A percentile compares a stretch with the other conserved stretches of the same genome.
phyloP scores from a whole-genome alignment of 148 eudicot genomes.

The Silene latifolia region DNA sequence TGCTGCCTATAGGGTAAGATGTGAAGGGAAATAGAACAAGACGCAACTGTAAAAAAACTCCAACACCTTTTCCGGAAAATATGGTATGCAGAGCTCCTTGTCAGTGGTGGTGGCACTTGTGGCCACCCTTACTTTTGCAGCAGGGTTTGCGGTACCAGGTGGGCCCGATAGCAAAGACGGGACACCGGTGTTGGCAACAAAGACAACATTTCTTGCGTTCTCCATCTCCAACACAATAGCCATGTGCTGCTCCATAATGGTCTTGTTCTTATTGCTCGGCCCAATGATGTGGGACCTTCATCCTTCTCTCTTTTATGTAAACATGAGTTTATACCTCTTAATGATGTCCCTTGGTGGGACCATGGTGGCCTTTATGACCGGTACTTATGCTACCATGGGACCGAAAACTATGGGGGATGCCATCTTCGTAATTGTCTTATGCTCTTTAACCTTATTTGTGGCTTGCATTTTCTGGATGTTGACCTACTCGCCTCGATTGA shows the following conservation, averaged over 20 bases:
- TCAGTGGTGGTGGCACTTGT: neutral
- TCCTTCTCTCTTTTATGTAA: neutral
- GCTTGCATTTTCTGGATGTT: neutral
- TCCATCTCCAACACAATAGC: neutral
- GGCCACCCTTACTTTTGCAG: neutral
- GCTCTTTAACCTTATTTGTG: neutral
- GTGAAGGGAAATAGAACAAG: conserved; percentile 2
- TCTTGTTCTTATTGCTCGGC: neutral
- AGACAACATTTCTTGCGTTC: neutral
- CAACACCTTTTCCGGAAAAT: neutral
- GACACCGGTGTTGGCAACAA: neutral
- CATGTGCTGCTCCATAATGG: neutral
- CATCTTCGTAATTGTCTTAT: neutral
- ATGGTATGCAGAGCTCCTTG: neutral
- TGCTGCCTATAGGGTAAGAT: neutral
- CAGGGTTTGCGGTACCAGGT: neutral
- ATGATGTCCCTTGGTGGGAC: neutral
- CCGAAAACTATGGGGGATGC: neutral
- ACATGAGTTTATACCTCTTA: neutral
- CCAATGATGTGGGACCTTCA: conserved; percentile 1
- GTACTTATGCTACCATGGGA: neutral
- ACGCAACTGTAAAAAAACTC: neutral
- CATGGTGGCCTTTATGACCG: neutral
- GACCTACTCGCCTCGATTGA: neutral
- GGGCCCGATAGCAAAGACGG: neutral